These are phyloP conservation scores for Boletellus deceptivus DNA, from an alignment of 1,284 basidiomycete species.

Conservation along the genomic window DNA sequence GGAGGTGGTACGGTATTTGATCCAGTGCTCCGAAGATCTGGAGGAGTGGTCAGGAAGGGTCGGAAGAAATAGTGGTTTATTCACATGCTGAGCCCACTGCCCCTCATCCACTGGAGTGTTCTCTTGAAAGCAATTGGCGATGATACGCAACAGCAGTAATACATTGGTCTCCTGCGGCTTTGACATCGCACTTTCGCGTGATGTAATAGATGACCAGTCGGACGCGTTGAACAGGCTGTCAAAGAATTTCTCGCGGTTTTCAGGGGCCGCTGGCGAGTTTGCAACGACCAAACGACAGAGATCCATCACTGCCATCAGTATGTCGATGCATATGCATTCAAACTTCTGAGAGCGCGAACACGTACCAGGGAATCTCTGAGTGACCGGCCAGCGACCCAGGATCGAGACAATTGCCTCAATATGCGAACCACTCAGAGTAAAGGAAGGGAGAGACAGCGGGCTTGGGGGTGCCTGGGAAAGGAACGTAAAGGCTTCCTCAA, in stretches of 20 bases:
- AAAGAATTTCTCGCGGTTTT: constrained; percentile 53
- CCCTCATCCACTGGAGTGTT: constrained; percentile 42
- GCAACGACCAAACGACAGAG: constrained; percentile 78
- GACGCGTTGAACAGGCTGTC: constrained; percentile 65
- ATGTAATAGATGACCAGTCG: constrained; percentile 54
- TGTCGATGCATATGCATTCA: neutral
- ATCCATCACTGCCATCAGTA: constrained; percentile 70
- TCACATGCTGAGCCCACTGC: constrained; percentile 54
- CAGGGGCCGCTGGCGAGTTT: constrained; percentile 45
- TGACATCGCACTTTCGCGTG: constrained; percentile 50
- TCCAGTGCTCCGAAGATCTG: constrained; percentile 58
- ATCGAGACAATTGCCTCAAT: constrained; percentile 64
- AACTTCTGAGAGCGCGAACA: neutral
- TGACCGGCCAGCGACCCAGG: constrained; percentile 77
- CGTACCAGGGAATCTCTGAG: constrained; percentile 81
- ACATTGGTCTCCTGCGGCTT: constrained; percentile 85
- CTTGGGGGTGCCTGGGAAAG: constrained; percentile 55
- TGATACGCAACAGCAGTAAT: constrained; percentile 76
- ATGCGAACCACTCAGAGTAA: constrained; percentile 46
- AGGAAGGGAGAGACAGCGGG: constrained; percentile 33
- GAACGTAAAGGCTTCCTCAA: constrained; percentile 68
- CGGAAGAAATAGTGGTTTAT: neutral
- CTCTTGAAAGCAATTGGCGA: constrained; percentile 80
- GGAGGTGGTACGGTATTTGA: constrained; percentile 47
- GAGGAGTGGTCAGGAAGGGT: constrained; percentile 5